Conservation (phyloP, 2,329 filamentous ascomycete species). For the Aspergillus nomiae region DNA sequence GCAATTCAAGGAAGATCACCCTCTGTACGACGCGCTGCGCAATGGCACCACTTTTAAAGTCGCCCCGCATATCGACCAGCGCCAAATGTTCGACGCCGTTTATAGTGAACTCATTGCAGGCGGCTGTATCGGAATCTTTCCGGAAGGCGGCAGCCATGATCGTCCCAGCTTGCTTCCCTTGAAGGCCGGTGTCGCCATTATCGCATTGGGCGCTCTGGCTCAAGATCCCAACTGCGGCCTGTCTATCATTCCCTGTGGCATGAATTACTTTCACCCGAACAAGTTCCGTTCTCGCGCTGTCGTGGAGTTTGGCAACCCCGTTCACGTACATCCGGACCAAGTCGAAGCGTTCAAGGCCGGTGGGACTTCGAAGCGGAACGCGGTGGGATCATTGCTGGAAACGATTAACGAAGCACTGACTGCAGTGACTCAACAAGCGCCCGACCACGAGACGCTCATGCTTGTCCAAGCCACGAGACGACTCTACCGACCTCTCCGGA, state of each 20-base stretch:
- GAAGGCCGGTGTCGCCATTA: conserved; percentile 96
- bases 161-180: conserved; percentile 86
- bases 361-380: conserved; percentile 69
- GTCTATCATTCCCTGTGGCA: conserved; percentile 93
- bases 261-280: conserved; percentile 99
- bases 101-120: conserved; percentile 79
- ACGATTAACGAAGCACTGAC: conserved; percentile 82
- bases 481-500: conserved; percentile 90
- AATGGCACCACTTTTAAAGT: conserved; percentile 81
- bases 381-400: conserved; percentile 82
- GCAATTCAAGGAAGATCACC: conserved; percentile 57
- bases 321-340: conserved; percentile 79
- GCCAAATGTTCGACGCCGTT: conserved; percentile 88
- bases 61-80: conserved; percentile 92
- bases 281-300: conserved; percentile 97
- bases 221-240: conserved; percentile 83
- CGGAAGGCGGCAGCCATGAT: conserved; percentile 94
- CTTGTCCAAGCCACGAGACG: conserved; percentile 88
- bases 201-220: conserved; percentile 88
- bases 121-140: conserved; percentile 94
- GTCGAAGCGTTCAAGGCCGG: conserved; percentile 84
- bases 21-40: conserved; percentile 67
- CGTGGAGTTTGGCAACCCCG: conserved; percentile 88
- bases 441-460: conserved; percentile 96
- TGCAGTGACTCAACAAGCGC: conserved; percentile 86